These are phyloP conservation scores for Clarireedia sp. DNA, from an alignment of 2,329 filamentous ascomycete species.

Conservation along the genomic window DNA sequence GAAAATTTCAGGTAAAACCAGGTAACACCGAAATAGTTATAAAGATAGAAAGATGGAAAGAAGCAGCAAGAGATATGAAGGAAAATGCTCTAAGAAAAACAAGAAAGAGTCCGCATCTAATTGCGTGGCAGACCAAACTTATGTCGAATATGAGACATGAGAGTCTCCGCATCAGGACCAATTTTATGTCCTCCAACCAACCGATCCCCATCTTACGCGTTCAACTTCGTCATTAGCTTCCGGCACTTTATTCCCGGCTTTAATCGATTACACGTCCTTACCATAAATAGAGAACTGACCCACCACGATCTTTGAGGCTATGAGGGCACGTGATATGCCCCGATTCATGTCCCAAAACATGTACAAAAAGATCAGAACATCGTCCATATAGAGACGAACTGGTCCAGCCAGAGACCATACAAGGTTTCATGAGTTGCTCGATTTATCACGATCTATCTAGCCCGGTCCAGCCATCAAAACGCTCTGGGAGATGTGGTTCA, in stretches of 20 bases:
- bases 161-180: not conserved
- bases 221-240: not conserved
- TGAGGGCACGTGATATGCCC: not conserved
- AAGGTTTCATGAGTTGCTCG: too few relatives aligned
- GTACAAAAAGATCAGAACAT: too few relatives aligned
- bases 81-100: not conserved
- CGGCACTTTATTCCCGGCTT: not conserved
- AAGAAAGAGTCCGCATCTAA: not conserved
- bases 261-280: not conserved
- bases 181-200: not conserved
- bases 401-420: too few relatives aligned
- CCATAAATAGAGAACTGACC: conserved; percentile 9
- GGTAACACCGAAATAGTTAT: not conserved
- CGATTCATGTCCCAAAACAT: not conserved
- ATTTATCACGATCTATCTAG: too few relatives aligned
- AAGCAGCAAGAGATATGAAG: not conserved
- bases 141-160: not conserved
- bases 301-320: not conserved
- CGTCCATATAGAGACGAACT: too few relatives aligned
- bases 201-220: conserved; percentile 1
- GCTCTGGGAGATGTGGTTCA: too few relatives aligned
- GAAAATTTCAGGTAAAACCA: not conserved
- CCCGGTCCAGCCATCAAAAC: too few relatives aligned
- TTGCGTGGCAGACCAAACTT: conserved; percentile 6
- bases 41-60: not conserved